Percentiles rank a stretch among this genome's conserved stretches.
These are phyloP conservation scores for Xylaria curta DNA, from an alignment of 495 filamentous ascomycete genomes.

Conservation along the genomic window DNA sequence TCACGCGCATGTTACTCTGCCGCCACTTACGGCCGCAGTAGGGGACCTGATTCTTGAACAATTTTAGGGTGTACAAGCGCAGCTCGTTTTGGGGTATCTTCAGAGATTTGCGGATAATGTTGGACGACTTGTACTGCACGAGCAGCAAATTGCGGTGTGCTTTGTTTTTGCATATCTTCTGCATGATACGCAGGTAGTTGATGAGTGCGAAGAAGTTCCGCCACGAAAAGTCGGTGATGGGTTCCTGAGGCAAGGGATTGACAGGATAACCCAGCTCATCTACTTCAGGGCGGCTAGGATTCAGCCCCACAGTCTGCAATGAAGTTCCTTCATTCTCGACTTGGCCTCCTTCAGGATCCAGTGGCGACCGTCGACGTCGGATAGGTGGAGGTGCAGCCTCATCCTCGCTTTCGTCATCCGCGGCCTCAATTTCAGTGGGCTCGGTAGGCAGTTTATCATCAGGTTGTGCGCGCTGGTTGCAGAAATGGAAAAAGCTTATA, in stretches of 20 bases:
- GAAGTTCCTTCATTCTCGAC: conserved; percentile 38
- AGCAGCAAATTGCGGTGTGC: conserved; percentile 91
- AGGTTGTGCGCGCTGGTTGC: conserved; percentile 58
- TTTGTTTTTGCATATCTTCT: conserved; percentile 94
- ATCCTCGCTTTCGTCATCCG: conserved; percentile 60
- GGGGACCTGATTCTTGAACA: conserved; percentile 97
- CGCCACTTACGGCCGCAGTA: conserved; percentile 99
- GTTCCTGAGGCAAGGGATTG: conserved; percentile 68
- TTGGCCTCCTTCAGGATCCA: conserved; percentile 33
- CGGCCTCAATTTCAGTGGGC: conserved; percentile 31
- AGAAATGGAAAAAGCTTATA: conserved; percentile 88
- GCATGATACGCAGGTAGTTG: conserved; percentile 92
- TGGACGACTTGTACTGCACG: conserved; percentile 91
- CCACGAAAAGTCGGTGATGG: conserved; percentile 88
- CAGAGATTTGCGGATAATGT: conserved; percentile 85
- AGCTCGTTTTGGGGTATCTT: conserved; percentile 88
- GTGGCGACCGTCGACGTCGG: conserved; percentile 58
- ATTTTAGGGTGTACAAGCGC: conserved; percentile 91
- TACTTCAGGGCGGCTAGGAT: conserved; percentile 70
- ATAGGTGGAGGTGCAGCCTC: conserved; percentile 88
- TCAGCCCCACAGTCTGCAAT: conserved; percentile 34
- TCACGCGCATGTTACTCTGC: conserved; percentile 97
- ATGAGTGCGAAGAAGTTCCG: conserved; percentile 93
- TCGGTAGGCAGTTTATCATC: conserved; percentile 31
- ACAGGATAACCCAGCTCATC: conserved; percentile 86